Evolutionary conservation across 495 filamentous ascomycete genomes (phyloP), one percentile per base, ranked within the genome.

Genomic region (Niebla homalea): DNA sequence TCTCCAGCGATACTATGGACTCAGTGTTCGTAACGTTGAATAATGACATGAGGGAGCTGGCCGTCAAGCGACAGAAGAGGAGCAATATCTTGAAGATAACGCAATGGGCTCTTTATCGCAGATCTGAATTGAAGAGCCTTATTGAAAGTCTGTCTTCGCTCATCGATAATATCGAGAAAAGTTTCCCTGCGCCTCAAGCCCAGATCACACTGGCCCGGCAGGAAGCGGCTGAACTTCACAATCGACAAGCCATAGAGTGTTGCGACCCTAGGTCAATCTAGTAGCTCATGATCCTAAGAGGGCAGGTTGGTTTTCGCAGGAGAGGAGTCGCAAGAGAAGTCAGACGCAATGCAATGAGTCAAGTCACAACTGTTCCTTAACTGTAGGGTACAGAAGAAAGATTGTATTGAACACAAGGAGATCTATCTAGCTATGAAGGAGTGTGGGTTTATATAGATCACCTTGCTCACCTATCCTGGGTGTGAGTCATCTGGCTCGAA

Each of bases 91-190:
- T 60, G 8, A 60, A 62, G 38, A 50, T 56, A 11, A 39, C 60
- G 2, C 43, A 47, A n/a, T 62, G 52, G 60, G 57, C 60, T 46
- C 55, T 64, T 42, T 64, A 64, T 43, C 48, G 60, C 39, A 55
- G 37, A 23, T 60, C 52, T 18, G 48, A 40, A 18, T 46, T 62
- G 10, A 54, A 61, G 29, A 53, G 53, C 25, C 51, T 62, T 38
- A 36, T 60, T 36, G 41, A 56, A 41, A 19, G 54, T 21, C 50
- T 56, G 21, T 41, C 46, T 18, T 53, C 44, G 36, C 50, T 60
- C 18, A 38, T 61, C 11, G 56, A 63, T 45, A 32, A 55, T 7
- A 42, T 63, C 10, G 54, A 63, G 23, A 59, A 53, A 50, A 18
- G 61, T 32, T 56, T 59, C 36, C 60, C 60, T 2, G 48, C 44